Evolutionary conservation across 768 basidiomycete genomes (phyloP).

Genomic region (Amanita thiersii): DNA sequence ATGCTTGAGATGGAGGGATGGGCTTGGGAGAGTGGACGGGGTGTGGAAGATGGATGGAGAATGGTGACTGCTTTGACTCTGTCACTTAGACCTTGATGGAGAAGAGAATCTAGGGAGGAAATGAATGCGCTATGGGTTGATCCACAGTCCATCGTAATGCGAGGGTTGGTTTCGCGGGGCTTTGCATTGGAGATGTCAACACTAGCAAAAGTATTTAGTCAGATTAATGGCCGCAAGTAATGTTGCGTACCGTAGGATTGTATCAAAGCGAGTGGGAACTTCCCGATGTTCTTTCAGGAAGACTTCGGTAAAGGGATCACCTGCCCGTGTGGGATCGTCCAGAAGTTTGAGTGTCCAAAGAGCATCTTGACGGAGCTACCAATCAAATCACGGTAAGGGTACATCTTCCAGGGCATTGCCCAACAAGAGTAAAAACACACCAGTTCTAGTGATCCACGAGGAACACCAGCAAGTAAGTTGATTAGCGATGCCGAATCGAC

Average conservation of each 20-base stretch:
- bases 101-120: constrained; percentile 36
- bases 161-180: constrained; percentile 32
- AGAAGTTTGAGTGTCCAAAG: constrained; percentile 59
- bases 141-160: constrained; percentile 48
- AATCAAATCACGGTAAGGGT: not conserved
- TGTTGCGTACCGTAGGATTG: constrained; percentile 47
- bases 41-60: constrained; percentile 40
- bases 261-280: constrained; percentile 63
- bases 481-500: constrained; percentile 72
- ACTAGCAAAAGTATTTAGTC: constrained; percentile 23
- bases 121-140: constrained; percentile 50
- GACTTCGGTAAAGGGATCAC: constrained; percentile 59
- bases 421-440: constrained; percentile 29
- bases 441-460: constrained; percentile 69
- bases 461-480: constrained; percentile 73
- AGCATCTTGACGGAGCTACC: constrained; percentile 72
- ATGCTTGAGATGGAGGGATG: constrained; percentile 40
- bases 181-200: constrained; percentile 47
- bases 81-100: constrained; percentile 65
- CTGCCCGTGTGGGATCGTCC: constrained; percentile 33
- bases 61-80: constrained; percentile 61
- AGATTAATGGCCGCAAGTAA: constrained; percentile 1
- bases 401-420: not conserved
- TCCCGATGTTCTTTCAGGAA: constrained; percentile 71
- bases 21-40: constrained; percentile 43